Percentiles rank a stretch among this genome's conserved stretches.
Evolutionary conservation across 805 yeast species (phyloP).

Genomic region (Myxozyma mucilagina): DNA sequence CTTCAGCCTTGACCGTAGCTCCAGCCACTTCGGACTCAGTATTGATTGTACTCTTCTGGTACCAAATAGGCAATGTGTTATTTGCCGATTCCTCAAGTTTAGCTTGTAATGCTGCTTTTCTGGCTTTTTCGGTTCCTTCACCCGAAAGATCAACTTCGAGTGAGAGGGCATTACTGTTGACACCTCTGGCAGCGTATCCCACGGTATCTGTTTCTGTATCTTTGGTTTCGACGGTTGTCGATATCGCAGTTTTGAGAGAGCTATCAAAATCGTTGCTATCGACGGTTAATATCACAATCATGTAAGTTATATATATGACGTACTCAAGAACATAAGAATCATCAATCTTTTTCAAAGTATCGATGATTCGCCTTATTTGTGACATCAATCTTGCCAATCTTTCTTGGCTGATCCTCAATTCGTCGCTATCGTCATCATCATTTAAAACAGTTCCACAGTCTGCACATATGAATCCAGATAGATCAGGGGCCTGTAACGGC

Average conservation of each 20-base stretch:
- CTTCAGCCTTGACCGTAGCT: conserved; percentile 26
- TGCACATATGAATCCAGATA: conserved; percentile 78
- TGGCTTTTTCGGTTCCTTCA: conserved; percentile 54
- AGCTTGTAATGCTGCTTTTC: conserved; percentile 59
- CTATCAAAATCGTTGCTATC: conserved; percentile 73
- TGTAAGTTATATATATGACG: conserved; percentile 2
- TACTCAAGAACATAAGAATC: conserved; percentile 72
- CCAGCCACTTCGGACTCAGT: conserved; percentile 43
- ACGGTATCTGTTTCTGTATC: conserved; percentile 42
- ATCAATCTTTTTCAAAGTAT: conserved; percentile 77
- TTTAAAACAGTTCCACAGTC: conserved; percentile 73
- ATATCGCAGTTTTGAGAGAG: conserved; percentile 77
- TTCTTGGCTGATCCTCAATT: conserved; percentile 77
- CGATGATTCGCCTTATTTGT: conserved; percentile 85
- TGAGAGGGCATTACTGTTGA: conserved; percentile 59
- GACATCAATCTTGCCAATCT: conserved; percentile 81
- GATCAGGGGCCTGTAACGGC: conserved; percentile 74
- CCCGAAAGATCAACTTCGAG: conserved; percentile 73
- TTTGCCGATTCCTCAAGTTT: conserved; percentile 69
- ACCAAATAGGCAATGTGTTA: conserved; percentile 97
- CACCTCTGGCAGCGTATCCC: conserved; percentile 47
- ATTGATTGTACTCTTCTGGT: conserved; percentile 88
- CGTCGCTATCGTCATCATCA: conserved; percentile 86
- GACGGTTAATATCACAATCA: background rate
- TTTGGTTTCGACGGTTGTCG: conserved; percentile 66